Base-by-base conservation (phyloP, 208 protist genomes). In the Leishmania amazonensis region DNA sequence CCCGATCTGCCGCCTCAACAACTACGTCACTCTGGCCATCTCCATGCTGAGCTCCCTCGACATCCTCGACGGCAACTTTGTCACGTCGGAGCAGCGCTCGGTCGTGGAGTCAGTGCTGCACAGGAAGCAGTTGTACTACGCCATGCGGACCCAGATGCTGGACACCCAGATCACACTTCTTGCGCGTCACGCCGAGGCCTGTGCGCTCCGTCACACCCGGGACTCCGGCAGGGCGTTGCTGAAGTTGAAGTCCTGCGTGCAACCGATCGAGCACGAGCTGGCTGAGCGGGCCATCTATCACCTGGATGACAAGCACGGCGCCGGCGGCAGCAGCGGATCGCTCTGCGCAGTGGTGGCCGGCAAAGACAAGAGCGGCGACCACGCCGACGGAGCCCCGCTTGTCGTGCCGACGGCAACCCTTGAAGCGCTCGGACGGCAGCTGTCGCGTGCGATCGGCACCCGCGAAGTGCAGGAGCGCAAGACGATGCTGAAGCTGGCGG, bases 91-190 rank as follows among this genome's bases (percentile, higher is more conserved):
- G 81, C 90, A 95, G 71, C 93, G 95, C 42, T 79, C 81, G 15
- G 71, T 97, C 45, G 97, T 97, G 17, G 89, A 97, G 67, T 93
- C 91, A 3, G 95, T 98, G 2, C 96, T 96, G 81, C 81, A 87
- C 71, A 99, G 98, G 77, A 99, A 99, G 83, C 85, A 87, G 72
- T 94, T 98, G 79, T 99, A 99, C 86, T 99, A 99, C 84, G 97
- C 95, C 79, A 99, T 98, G 93, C 90, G 97, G 24, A 91, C 97
- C 49, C 95, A 96, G 71, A 95, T 96, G 72, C 77, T 99, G n/a
- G 88, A 96, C 76, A 87, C 96, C 19, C 97, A 98, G 81, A 81
- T 95, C 42, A 78, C 87, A 3, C 84, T 96, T 28, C 81, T 98
- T 17, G 19, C 88, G 35, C 76, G 81, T 1, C 81, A 81, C 67